phyloP scores from a whole-genome alignment of 1,139 yeast genomes.

The Debaryomycetaceae sp. region DNA sequence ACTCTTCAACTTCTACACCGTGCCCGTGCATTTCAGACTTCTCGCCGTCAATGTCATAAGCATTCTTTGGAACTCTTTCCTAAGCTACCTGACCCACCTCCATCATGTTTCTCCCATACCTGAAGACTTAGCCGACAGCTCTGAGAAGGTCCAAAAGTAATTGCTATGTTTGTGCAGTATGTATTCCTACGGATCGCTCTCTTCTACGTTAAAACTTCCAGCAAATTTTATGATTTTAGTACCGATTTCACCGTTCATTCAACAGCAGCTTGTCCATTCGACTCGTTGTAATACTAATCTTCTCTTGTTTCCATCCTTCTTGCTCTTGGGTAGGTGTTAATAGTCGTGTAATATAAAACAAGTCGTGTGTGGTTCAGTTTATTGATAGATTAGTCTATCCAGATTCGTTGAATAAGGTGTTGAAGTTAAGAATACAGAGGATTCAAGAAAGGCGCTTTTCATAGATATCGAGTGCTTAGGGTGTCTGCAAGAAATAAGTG shows the following conservation, averaged over 20 bases:
- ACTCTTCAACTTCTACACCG: constrained; percentile 60
- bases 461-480: neutral
- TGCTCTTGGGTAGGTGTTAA: neutral
- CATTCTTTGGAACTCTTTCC: constrained; percentile 81
- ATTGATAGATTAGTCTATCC: neutral
- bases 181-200: no score
- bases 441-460: neutral
- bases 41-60: constrained; percentile 69
- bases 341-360: neutral
- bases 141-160: neutral
- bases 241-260: no score
- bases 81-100: constrained; percentile 40
- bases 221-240: no score
- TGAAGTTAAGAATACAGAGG: neutral
- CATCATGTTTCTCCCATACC: neutral
- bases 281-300: no score
- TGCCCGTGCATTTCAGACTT: constrained; percentile 69
- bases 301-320: no score
- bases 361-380: neutral
- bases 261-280: no score
- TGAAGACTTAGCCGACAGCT: neutral
- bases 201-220: no score
- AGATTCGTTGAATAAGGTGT: neutral
- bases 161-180: no score
- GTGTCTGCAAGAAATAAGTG: neutral